Evolutionary conservation across 1,284 basidiomycete species (phyloP).

Genomic region (Sporisorium graminicola): DNA sequence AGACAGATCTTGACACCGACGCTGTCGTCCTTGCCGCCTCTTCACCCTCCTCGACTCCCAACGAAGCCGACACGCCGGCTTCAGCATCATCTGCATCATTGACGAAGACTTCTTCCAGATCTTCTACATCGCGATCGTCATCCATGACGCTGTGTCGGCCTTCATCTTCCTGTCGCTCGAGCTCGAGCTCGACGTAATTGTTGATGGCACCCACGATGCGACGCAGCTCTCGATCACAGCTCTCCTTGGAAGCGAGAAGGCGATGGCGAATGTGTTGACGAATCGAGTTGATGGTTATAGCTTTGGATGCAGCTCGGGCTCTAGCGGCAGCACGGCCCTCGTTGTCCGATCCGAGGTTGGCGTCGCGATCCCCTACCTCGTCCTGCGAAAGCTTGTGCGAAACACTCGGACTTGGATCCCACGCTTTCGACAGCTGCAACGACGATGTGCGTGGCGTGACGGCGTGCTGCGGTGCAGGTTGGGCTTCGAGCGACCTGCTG

Average conservation of each 20-base stretch:
- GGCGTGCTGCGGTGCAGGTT: slow-evolving; percentile 13
- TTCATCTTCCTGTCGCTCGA: slow-evolving; percentile 78
- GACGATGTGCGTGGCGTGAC: slow-evolving; percentile 31
- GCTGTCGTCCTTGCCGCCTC: neutral
- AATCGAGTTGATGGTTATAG: slow-evolving; percentile 76
- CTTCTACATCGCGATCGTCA: slow-evolving; percentile 57
- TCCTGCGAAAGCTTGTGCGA: slow-evolving; percentile 14
- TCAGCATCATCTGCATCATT: slow-evolving; percentile 33
- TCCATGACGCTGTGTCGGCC: slow-evolving; percentile 24
- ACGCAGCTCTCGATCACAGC: slow-evolving; percentile 93
- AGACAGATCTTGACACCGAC: slow-evolving; percentile 14
- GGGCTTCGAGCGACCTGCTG: slow-evolving; percentile 22
- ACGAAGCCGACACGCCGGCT: slow-evolving; percentile 2
- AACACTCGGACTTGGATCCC: slow-evolving; percentile 22
- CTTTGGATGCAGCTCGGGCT: slow-evolving; percentile 43
- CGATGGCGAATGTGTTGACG: slow-evolving; percentile 92
- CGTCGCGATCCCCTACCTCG: slow-evolving; percentile 18
- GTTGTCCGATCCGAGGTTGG: slow-evolving; percentile 34
- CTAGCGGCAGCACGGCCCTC: slow-evolving; percentile 34
- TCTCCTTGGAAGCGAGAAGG: slow-evolving; percentile 90
- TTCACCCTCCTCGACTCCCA: slow-evolving; percentile 2
- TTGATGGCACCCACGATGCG: slow-evolving; percentile 93
- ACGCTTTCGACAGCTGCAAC: slow-evolving; percentile 34
- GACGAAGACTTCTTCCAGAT: slow-evolving; percentile 75
- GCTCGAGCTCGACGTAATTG: slow-evolving; percentile 88